A percentile compares a stretch with the other conserved stretches of the same genome.
Conservation (phyloP, 768 basidiomycete species). For the Hemileccinum impolitum region DNA sequence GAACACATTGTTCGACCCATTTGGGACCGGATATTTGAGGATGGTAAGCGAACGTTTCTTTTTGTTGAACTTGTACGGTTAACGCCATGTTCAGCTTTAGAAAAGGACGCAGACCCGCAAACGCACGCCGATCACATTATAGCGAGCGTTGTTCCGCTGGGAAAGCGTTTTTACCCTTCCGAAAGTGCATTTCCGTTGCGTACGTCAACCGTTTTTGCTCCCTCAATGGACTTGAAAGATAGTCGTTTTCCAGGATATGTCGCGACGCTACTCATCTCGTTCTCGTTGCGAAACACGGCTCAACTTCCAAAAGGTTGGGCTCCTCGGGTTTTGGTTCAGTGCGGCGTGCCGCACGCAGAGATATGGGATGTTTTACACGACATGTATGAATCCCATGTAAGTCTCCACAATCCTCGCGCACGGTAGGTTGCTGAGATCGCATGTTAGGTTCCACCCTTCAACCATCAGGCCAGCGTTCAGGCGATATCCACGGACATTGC, state of each 20-base stretch:
- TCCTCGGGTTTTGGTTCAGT: slow-evolving; percentile 72
- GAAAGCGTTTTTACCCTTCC: slow-evolving; percentile 86
- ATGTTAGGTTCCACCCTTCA: slow-evolving; percentile 75
- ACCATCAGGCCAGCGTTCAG: slow-evolving; percentile 75
- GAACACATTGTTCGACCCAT: slow-evolving; percentile 76
- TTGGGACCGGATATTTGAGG: slow-evolving; percentile 85
- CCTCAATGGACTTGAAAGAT: not conserved
- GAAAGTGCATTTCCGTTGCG: slow-evolving; percentile 87
- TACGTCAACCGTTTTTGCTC: slow-evolving; percentile 35
- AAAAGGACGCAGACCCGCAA: slow-evolving; percentile 52
- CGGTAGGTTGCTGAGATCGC: slow-evolving; percentile 1
- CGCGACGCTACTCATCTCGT: slow-evolving; percentile 70
- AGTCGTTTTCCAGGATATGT: slow-evolving; percentile 56
- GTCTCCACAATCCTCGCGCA: slow-evolving; percentile 15
- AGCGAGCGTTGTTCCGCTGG: slow-evolving; percentile 64
- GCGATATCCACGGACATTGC: slow-evolving; percentile 81
- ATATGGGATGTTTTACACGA: slow-evolving; percentile 84
- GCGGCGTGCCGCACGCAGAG: slow-evolving; percentile 74
- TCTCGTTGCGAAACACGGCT: slow-evolving; percentile 58
- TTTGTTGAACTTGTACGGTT: slow-evolving; percentile 2
- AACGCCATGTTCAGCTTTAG: slow-evolving; percentile 40
- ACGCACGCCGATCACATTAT: slow-evolving; percentile 61
- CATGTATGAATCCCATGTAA: slow-evolving; percentile 86
- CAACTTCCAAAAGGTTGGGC: slow-evolving; percentile 77
- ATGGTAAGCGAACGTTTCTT: slow-evolving; percentile 48